Base-by-base conservation (phyloP, 2,329 filamentous ascomycete species). In the Anisogramma anomala region DNA sequence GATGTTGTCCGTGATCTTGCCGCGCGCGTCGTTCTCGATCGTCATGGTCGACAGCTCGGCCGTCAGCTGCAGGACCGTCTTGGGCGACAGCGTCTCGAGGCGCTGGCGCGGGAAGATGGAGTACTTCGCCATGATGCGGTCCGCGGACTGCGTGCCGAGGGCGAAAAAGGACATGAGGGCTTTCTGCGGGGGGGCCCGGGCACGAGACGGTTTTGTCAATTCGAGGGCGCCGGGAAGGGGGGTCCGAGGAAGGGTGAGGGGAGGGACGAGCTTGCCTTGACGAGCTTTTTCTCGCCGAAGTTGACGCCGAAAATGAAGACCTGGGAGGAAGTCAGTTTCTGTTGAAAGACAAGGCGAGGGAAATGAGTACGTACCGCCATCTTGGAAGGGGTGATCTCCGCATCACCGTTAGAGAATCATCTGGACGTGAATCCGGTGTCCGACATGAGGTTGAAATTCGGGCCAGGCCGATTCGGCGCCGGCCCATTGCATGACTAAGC, bases 21-120 rank as follows among this genome's bases (percentile, higher is more conserved):
- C 75, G 55, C 78, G 71, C 49, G 93, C 71, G 55, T 96, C 88
- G 60, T 83, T 94, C 62, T 95, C 91, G 54, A 96, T 85, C 46
- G 83, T 94, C 85, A 98, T 88, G 41, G 79, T 80, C 13, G 86
- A 84, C 30, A 98, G 69, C 55, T 94, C 85, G 37, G 82, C 82
- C 17, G 83, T 91, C 46, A 98, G 69, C 39, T 83, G 81, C 39
- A 85, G 80, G 51, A 94, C 67, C 46, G 86, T 88, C 58, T 82
- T 79, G 45, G 80, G 77, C 33, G 77, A 71, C 15, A 98, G 66
- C 6, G 77, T 71, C 58, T 83, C 84, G 51, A 96, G 70, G 56
- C 79, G 83, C 50, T 84, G 83, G 43, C 76, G 80, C 22, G 85
- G 80, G 65, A 94, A 84, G 58, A 98, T 93, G 53, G 81, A 80